Evolutionary conservation across 768 basidiomycete genomes (phyloP).

Genomic region (Trametes maxima): DNA sequence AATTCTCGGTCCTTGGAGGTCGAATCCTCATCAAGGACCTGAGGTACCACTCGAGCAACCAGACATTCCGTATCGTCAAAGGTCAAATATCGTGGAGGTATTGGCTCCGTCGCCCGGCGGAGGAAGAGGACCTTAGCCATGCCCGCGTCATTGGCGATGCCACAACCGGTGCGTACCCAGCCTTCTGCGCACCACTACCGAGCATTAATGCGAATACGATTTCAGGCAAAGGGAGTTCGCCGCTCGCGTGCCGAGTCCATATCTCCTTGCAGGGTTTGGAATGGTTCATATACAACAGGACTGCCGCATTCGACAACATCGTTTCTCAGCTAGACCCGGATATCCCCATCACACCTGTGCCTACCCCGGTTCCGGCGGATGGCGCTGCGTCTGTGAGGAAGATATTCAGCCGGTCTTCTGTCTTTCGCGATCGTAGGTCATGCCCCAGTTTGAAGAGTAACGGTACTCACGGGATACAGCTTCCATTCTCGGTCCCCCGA

Average conservation of each 20-base stretch:
- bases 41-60: slow-evolving; percentile 89
- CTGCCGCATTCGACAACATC: slow-evolving; percentile 86
- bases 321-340: slow-evolving; percentile 68
- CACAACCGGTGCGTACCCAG: slow-evolving; percentile 42
- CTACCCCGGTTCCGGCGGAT: slow-evolving; percentile 16
- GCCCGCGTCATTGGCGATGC: slow-evolving; percentile 51
- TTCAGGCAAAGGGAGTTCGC: slow-evolving; percentile 26
- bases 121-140: slow-evolving; percentile 67
- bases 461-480: slow-evolving; percentile 10
- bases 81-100: slow-evolving; percentile 92
- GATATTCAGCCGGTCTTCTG: slow-evolving; percentile 33
- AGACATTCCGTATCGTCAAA: slow-evolving; percentile 82
- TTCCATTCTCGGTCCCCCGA: slow-evolving; percentile 25
- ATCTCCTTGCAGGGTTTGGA: slow-evolving; percentile 84
- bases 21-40: slow-evolving; percentile 88
- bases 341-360: slow-evolving; percentile 19
- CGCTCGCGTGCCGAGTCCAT: slow-evolving; percentile 78
- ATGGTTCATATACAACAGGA: slow-evolving; percentile 91
- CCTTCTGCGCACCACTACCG: background rate
- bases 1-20: slow-evolving; percentile 87
- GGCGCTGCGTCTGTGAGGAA: slow-evolving; percentile 29
- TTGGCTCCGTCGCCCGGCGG: slow-evolving; percentile 82
- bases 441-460: background rate
- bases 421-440: slow-evolving; percentile 30
- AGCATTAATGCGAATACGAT: background rate